phyloP scores from a whole-genome alignment of 2,329 filamentous ascomycete genomes.

The Diaporthe destruens region DNA sequence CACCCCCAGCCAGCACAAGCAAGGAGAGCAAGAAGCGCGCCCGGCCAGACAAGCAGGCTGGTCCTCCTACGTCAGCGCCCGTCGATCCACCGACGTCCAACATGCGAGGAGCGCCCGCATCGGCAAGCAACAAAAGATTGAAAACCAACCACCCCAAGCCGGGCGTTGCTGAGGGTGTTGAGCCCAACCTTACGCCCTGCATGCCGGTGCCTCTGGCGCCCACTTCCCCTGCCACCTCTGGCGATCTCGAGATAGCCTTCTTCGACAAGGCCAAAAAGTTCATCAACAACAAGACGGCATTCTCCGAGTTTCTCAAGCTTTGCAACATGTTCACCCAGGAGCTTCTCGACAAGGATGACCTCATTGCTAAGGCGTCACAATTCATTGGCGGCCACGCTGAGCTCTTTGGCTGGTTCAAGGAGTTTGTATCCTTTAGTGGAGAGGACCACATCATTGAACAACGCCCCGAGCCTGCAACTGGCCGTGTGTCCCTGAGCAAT shows the following conservation, averaged over 20 bases:
- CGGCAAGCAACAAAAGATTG: slow-evolving; percentile 70
- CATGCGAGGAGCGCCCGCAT: slow-evolving; percentile 52
- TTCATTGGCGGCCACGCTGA: slow-evolving; percentile 93
- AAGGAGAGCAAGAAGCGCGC: slow-evolving; percentile 94
- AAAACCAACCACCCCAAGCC: slow-evolving; percentile 78
- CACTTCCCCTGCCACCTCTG: slow-evolving; percentile 78
- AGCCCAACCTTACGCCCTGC: slow-evolving; percentile 88
- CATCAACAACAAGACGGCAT: slow-evolving; percentile 90
- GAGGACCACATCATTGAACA: slow-evolving; percentile 85
- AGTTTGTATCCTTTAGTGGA: slow-evolving; percentile 82
- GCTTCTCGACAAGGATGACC: slow-evolving; percentile 85
- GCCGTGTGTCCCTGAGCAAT: slow-evolving; percentile 92
- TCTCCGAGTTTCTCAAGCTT: slow-evolving; percentile 96
- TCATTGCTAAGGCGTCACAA: slow-evolving; percentile 84
- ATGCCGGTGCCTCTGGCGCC: slow-evolving; percentile 90
- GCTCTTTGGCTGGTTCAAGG: slow-evolving; percentile 88
- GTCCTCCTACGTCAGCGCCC: slow-evolving; percentile 58
- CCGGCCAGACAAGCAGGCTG: slow-evolving; percentile 68
- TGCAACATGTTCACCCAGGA: slow-evolving; percentile 96
- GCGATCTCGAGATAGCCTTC: slow-evolving; percentile 88
- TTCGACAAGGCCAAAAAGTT: slow-evolving; percentile 98
- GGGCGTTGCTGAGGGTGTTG: slow-evolving; percentile 72
- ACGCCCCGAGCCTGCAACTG: slow-evolving; percentile 78
- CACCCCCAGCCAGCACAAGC: slow-evolving; percentile 81
- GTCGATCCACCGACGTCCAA: slow-evolving; percentile 50